Base-by-base conservation (phyloP, 2,329 filamentous ascomycete species). In the Metarhizium brunneum region DNA sequence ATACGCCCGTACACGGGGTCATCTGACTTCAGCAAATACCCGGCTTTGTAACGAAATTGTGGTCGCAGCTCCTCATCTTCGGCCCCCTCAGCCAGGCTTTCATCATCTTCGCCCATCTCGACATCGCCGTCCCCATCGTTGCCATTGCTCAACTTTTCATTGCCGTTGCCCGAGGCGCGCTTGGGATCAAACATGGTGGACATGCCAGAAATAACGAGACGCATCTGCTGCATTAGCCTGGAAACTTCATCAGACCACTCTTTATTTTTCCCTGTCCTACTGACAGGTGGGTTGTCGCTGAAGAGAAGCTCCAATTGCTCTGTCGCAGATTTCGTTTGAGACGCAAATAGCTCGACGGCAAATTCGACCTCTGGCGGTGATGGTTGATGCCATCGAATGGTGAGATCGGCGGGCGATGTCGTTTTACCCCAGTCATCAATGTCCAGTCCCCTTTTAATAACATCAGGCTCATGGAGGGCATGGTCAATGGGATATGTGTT, bases 241-340 rank as follows among this genome's bases (percentile, higher is more conserved):
- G 91, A 92, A 32, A 97, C 87, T 68, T 99, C 95, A 68, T 99
- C 94, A 0, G 92, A 96, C 94, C 94, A 99, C 64, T 96, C 92
- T 71, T 97, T 99, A 63, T 95, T 95, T 68, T 92, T 96, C 42
- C 94, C 94, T 62, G 92, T 92, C 56, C 92, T 83, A 69, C 91
- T 95, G 54, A 97, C 86, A 2, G 85, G 86, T 1, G 91, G 87
- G 40, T 87, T 82, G 49, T 90, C 85, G 59, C 88, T 86, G 66
- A 90, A 95, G n/a, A 99, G 79, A 7, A 86, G 82, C 59, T 83
- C 82, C 13, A 99, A 74, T 58, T 90, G 84, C 56, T 85, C 76
- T 58, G 92, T 81, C 2, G 92, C 92, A 45, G 83, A 85, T 56
- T 83, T 83, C 6, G 88, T 86, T 69, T 97, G 92, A 1, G 86